Evolutionary conservation across 1,284 basidiomycete species (phyloP), one percentile per base, ranked within the genome.

Genomic region (Paramarasmius palmivorus): DNA sequence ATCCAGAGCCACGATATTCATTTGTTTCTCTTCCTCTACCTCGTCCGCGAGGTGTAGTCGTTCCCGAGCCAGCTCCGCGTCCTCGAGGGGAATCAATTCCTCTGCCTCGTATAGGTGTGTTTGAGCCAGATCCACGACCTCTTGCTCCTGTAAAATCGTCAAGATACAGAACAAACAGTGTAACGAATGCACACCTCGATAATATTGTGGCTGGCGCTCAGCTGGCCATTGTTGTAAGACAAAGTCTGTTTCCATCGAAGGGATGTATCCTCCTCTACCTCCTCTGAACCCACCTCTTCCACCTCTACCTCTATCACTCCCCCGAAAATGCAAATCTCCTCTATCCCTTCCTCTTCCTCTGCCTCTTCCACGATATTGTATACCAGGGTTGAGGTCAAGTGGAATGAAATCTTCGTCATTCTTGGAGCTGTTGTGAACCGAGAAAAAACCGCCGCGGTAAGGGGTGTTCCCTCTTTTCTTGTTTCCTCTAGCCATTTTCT

Each of bases 291-390:
- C 38, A 38, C 49, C 25, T 14, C 61, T 56, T 45, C 50, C 32
- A 8, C 61, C 59, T 26, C 65, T 54, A 29, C 69, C 61, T 32
- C 63, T 57, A 26, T 60, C 64, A 42, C 61, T 52, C 9, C 57
- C 58, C n/a, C n/a, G n/a, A n/a, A n/a, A n/a, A n/a, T n/a, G n/a
- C n/a, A n/a, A n/a, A n/a, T n/a, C n/a, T n/a, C n/a, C n/a, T n/a
- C n/a, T n/a, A n/a, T n/a, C n/a, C 42, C 61, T 56, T 7, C 63
- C 65, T 35, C 63, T 48, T 17, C 59, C 63, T 46, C 63, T 59
- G 26, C 62, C 63, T 42, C 53, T 44, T 14, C 49, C 49, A 17
- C 44, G 10, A 29, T 26, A 17, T 39, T 39, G n/a, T 10, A 20
- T 20, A 10, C 40, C 29, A n/a, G n/a, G n/a, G n/a, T n/a, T n/a